Conservation (phyloP, 495 filamentous ascomycete genomes). For the Baudoinia panamericana region DNA sequence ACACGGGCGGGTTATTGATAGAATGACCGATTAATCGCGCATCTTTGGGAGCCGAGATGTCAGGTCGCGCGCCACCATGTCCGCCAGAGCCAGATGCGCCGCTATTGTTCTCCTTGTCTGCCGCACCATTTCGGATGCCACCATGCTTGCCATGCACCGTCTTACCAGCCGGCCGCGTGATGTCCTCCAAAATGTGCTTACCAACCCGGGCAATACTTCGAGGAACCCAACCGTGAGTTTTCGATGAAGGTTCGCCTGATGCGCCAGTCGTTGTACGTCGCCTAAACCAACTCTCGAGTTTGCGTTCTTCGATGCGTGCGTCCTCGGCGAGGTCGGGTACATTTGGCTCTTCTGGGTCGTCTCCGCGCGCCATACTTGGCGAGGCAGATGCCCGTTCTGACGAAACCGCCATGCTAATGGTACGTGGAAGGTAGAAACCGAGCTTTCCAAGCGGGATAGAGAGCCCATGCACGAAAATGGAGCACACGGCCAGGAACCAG, state of each 20-base stretch:
- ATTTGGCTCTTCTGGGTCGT: slow-evolving; percentile 3
- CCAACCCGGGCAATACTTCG: slow-evolving; percentile 5
- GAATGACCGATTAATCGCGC: slow-evolving; percentile 15
- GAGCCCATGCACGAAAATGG: slow-evolving; percentile 79
- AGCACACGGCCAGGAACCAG: slow-evolving; percentile 79
- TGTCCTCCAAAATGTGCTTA: slow-evolving; percentile 9
- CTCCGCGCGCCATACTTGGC: slow-evolving; percentile 4
- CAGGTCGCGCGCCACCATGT: slow-evolving; percentile 6
- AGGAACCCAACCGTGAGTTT: neutral
- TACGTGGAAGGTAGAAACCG: slow-evolving; percentile 65
- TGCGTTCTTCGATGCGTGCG: neutral
- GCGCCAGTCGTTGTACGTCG: neutral
- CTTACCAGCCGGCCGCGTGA: slow-evolving; percentile 1
- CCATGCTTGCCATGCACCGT: slow-evolving; percentile 1
- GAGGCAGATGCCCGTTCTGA: slow-evolving; percentile 22
- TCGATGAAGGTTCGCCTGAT: neutral
- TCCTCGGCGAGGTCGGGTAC: too few species aligned
- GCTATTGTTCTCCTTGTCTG: neutral
- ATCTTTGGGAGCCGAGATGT: slow-evolving; percentile 17
- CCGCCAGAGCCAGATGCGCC: neutral
- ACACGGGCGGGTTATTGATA: slow-evolving; percentile 8
- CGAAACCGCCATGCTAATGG: slow-evolving; percentile 49
- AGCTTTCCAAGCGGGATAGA: slow-evolving; percentile 75
- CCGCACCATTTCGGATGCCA: too few species aligned
- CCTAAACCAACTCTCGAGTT: neutral